Conservation (phyloP, 805 yeast genomes). For the Saccharomycopsis babjevae region DNA sequence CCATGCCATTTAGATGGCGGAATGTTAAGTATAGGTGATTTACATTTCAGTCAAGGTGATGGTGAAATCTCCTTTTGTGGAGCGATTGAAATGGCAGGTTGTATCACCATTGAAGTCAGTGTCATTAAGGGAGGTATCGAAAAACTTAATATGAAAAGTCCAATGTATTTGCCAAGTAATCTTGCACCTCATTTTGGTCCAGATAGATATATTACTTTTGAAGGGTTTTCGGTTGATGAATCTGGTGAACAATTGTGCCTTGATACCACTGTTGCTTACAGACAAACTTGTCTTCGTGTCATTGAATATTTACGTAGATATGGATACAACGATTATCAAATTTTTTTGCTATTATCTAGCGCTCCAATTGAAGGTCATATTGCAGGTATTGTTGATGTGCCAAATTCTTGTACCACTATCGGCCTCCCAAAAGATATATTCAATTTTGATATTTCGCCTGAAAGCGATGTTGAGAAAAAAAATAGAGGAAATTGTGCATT, state of each 20-base stretch:
- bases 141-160: conserved; percentile 32
- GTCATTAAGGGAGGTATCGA: conserved; percentile 35
- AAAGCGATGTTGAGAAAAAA: conserved; percentile 22
- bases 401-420: conserved; percentile 42
- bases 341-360: conserved; percentile 33
- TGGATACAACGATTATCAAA: conserved; percentile 43
- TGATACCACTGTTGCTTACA: conserved; percentile 40
- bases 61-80: conserved; percentile 47
- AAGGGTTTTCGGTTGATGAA: conserved; percentile 44
- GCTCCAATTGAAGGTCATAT: conserved; percentile 45
- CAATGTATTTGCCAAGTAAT: conserved; percentile 40
- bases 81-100: conserved; percentile 44
- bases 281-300: conserved; percentile 39
- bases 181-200: conserved; percentile 41
- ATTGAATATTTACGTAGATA: conserved; percentile 40
- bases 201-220: conserved; percentile 39
- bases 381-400: conserved; percentile 43
- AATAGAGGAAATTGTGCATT: conserved; percentile 35
- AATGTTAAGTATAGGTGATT: conserved; percentile 37
- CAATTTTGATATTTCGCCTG: conserved; percentile 38
- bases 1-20: conserved; percentile 41
- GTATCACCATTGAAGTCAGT: conserved; percentile 32
- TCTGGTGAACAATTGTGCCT: conserved; percentile 35
- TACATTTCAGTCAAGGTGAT: conserved; percentile 44
- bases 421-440: conserved; percentile 44